phyloP scores from a whole-genome alignment of 1,284 basidiomycete species.

The Sphaerobolus stellatus region DNA sequence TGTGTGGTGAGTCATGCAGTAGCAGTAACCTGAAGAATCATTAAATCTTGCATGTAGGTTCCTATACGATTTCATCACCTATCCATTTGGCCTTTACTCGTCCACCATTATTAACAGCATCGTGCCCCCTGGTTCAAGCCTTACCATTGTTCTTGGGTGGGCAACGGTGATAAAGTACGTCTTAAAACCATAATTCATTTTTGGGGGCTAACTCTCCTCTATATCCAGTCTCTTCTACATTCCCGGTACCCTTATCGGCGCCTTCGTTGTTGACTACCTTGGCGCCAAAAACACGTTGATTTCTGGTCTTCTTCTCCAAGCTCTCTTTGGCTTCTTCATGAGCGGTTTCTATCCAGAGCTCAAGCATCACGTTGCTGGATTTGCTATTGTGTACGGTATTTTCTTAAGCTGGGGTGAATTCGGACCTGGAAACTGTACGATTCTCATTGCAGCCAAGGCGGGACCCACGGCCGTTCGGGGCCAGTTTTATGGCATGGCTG shows the following conservation, averaged over 20 bases:
- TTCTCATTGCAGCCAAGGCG: slow-evolving; percentile 78
- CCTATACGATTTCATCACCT: slow-evolving; percentile 81
- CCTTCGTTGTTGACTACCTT: slow-evolving; percentile 73
- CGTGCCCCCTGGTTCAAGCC: slow-evolving; percentile 12
- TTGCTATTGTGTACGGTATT: slow-evolving; percentile 86
- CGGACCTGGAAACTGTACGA: slow-evolving; percentile 76
- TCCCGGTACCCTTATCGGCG: slow-evolving; percentile 75
- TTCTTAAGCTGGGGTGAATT: slow-evolving; percentile 87
- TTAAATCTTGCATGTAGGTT: slow-evolving; percentile 50
- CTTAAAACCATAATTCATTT: neutral
- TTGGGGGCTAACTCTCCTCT: neutral
- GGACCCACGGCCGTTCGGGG: slow-evolving; percentile 85
- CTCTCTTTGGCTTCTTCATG: slow-evolving; percentile 81
- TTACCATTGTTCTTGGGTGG: slow-evolving; percentile 73
- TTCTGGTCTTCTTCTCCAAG: slow-evolving; percentile 65
- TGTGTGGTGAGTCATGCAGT: slow-evolving; percentile 51
- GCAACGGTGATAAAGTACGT: slow-evolving; percentile 72
- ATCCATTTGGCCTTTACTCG: slow-evolving; percentile 78
- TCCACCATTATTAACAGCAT: slow-evolving; percentile 65
- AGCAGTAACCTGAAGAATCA: slow-evolving; percentile 17
- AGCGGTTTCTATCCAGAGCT: slow-evolving; percentile 71
- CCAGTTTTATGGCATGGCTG: slow-evolving; percentile 82
- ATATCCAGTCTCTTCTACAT: slow-evolving; percentile 70
- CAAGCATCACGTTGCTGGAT: slow-evolving; percentile 68
- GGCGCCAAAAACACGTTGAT: slow-evolving; percentile 82